A percentile compares a stretch with the other conserved stretches of the same genome.
phyloP scores from a whole-genome alignment of 1,139 yeast species.

The Pichia sp. region DNA sequence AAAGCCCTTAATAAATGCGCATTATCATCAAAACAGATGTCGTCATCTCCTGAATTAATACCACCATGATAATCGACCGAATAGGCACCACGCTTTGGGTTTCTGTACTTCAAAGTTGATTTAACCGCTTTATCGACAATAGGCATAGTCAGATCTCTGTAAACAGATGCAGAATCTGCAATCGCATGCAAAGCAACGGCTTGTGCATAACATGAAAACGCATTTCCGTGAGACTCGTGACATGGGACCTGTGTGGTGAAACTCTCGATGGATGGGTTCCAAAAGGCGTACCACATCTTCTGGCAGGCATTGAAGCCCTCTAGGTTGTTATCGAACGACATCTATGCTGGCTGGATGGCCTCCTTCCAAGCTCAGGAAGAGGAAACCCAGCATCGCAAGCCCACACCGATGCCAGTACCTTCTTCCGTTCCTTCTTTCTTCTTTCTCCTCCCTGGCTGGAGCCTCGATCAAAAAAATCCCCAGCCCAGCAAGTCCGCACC shows the following conservation, averaged over 20 bases:
- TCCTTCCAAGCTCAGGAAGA: neutral
- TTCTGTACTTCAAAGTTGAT: constrained; percentile 53
- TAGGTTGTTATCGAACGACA: constrained; percentile 33
- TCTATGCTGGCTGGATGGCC: constrained; percentile 17
- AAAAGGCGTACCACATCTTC: constrained; percentile 46
- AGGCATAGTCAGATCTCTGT: constrained; percentile 55
- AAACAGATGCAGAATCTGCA: constrained; percentile 63
- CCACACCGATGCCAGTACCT: too few species aligned
- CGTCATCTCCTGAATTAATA: constrained; percentile 50
- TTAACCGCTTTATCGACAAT: constrained; percentile 53
- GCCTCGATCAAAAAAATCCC: too few species aligned
- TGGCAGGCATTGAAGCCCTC: constrained; percentile 52
- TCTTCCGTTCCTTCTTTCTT: too few species aligned
- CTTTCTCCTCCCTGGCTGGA: too few species aligned
- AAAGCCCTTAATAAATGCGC: constrained; percentile 73
- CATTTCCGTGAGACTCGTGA: constrained; percentile 53
- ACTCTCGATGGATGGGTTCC: constrained; percentile 43
- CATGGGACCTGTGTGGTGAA: constrained; percentile 52
- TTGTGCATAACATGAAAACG: constrained; percentile 67
- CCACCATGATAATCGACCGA: constrained; percentile 56
- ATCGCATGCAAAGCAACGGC: constrained; percentile 71
- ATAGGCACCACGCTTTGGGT: constrained; percentile 65
- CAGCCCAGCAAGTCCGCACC: neutral
- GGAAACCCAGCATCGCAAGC: too few species aligned
- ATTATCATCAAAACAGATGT: constrained; percentile 73